These are phyloP conservation scores for Aspergillus neotritici DNA, from an alignment of 2,329 filamentous ascomycete species.

Conservation along the genomic window DNA sequence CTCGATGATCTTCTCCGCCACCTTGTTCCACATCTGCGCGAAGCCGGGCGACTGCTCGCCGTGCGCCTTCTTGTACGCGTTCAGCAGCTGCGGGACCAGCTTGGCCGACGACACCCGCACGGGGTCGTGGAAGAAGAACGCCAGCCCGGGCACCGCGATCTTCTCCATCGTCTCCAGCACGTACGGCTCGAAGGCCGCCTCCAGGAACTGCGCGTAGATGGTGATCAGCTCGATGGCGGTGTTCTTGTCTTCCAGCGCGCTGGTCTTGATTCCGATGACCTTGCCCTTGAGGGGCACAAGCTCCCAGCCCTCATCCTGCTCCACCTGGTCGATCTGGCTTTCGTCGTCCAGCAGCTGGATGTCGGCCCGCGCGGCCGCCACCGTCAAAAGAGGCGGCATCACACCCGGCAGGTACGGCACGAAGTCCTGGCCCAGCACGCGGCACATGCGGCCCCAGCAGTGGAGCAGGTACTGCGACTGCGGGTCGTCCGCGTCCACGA, in stretches of 20 bases:
- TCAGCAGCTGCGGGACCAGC: conserved; percentile 85
- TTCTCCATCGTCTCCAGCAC: conserved; percentile 93
- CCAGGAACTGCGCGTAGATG: conserved; percentile 94
- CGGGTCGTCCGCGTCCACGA: conserved; percentile 87
- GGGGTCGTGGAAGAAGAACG: conserved; percentile 99
- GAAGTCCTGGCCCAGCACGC: conserved; percentile 85
- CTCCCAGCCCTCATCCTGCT: conserved; percentile 96
- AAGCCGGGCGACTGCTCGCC: conserved; percentile 75
- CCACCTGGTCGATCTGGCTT: conserved; percentile 84
- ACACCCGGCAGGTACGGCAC: conserved; percentile 86
- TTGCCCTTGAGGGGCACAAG: conserved; percentile 94
- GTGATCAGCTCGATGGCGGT: conserved; percentile 99
- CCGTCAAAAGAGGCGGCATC: conserved; percentile 86
- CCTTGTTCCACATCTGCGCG: conserved; percentile 73
- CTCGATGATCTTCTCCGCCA: conserved; percentile 85
- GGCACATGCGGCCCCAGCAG: conserved; percentile 98
- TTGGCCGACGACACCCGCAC: conserved; percentile 93
- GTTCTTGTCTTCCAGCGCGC: conserved; percentile 95
- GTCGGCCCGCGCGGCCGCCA: conserved; percentile 92
- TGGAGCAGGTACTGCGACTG: conserved; percentile 96
- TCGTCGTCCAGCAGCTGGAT: conserved; percentile 95
- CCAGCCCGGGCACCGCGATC: conserved; percentile 85
- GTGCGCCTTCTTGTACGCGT: conserved; percentile 88
- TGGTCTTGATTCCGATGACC: conserved; percentile 96
- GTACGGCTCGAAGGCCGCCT: conserved; percentile 85